A percentile compares a stretch with the other conserved stretches of the same genome.
These are phyloP conservation scores for Paragyromitra xinjiangensis DNA, from an alignment of 495 filamentous ascomycete genomes.

Conservation along the genomic window DNA sequence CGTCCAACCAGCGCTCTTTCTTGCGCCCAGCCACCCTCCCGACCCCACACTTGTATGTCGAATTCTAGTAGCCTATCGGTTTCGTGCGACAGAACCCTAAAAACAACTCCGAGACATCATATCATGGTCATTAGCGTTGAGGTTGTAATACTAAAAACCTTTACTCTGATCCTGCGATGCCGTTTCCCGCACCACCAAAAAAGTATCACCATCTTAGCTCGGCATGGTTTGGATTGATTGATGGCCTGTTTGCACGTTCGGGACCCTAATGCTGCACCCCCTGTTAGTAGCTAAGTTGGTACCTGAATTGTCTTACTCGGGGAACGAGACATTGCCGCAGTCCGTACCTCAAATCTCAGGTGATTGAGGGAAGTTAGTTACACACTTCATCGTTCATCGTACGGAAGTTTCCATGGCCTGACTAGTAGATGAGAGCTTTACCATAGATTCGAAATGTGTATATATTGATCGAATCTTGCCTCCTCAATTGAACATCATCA, in stretches of 20 bases:
- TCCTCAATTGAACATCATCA: constrained; percentile 15
- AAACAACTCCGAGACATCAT: constrained; percentile 1
- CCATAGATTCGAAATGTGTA: constrained; percentile 10
- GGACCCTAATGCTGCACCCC: not conserved
- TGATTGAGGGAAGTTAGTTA: not conserved
- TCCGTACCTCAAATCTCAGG: not conserved
- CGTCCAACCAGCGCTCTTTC: not conserved
- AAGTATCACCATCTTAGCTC: not conserved
- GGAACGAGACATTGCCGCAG: not conserved
- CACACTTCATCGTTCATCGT: not conserved
- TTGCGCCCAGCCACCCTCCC: not conserved
- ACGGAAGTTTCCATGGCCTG: not conserved
- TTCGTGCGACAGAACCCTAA: not conserved
- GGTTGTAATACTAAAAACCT: not conserved
- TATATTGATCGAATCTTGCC: constrained; percentile 23
- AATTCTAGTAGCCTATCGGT: not conserved
- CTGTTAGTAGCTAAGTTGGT: not conserved
- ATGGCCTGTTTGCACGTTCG: not conserved
- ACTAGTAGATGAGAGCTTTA: not conserved
- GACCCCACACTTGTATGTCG: not conserved
- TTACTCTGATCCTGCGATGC: constrained; percentile 19
- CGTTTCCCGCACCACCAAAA: not conserved
- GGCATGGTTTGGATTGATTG: not conserved
- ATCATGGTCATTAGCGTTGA: not conserved
- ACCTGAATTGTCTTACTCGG: constrained; percentile 15